These are phyloP conservation scores for Cyberlindnera amylophila DNA, from an alignment of 805 yeast species.

Conservation along the genomic window DNA sequence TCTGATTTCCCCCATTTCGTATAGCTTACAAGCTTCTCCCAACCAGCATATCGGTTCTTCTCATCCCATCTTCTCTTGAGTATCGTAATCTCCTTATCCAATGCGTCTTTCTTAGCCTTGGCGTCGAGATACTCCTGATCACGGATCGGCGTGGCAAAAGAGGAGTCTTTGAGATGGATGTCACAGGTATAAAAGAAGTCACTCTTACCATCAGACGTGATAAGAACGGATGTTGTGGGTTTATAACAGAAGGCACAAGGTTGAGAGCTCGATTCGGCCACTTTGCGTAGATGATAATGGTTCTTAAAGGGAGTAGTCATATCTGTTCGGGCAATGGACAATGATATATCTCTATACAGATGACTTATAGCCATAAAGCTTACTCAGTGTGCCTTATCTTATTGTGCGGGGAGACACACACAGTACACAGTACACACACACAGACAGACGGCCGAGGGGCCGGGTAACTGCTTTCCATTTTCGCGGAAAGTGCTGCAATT, in stretches of 20 bases:
- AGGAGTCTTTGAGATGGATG: slow-evolving; percentile 21
- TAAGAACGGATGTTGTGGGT: slow-evolving; percentile 24
- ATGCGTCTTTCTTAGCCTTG: slow-evolving; percentile 14
- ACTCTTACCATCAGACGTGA: slow-evolving; percentile 21
- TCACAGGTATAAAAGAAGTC: slow-evolving; percentile 29
- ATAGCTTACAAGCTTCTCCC: slow-evolving; percentile 25
- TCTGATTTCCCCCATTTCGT: slow-evolving; percentile 14
- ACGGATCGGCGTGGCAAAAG: slow-evolving; percentile 23
- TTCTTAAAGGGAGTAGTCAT: slow-evolving; percentile 16
- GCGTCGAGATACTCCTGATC: slow-evolving; percentile 24
- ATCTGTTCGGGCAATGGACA: too few species aligned
- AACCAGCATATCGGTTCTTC: slow-evolving; percentile 23
- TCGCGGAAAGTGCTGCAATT: neutral
- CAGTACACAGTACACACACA: too few species aligned
- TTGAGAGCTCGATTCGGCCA: slow-evolving; percentile 17
- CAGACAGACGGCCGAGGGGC: neutral
- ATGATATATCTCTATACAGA: too few species aligned
- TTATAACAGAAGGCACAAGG: slow-evolving; percentile 29
- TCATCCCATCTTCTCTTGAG: slow-evolving; percentile 27
- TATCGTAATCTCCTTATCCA: slow-evolving; percentile 20
- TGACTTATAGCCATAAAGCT: too few species aligned
- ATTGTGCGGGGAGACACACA: too few species aligned
- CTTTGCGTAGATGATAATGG: slow-evolving; percentile 24
- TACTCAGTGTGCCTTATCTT: too few species aligned
- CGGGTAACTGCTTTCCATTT: slow-evolving; percentile 1